Base-by-base conservation (phyloP, 176 grass and related monocot species). In the Otatea glauca region DNA sequence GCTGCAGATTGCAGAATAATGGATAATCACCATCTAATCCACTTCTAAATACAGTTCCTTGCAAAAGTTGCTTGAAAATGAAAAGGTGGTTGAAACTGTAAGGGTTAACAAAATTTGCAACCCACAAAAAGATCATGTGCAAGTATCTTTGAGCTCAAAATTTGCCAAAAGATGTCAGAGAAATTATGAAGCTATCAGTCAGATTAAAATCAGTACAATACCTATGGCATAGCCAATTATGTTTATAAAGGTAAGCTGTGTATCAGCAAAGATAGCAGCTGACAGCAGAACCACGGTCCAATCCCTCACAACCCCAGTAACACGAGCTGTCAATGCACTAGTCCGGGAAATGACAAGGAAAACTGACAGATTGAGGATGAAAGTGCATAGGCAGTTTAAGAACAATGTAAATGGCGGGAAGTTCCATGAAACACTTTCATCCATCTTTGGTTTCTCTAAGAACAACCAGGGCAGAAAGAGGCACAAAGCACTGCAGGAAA, bases 401-500 rank as follows among this genome's bases (percentile, higher is more conserved):
- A 93, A 92, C 76, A 99, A 85, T 81, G 83, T 94, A 63, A 99
- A n/a, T 25, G 93, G 91, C 3, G 93, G 96, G 61, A 99, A 94
- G 77, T 89, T 96, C 93, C 93, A 99, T 27, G 93, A 92, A 72
- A 75, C 75, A 84, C 91, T 95, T 75, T 75, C 84, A 87, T 99
- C 93, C 93, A 99, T 99, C 82, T 99, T 96, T 74, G 96, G 93
- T 87, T 94, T 99, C 86, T 99, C 96, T 65, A 99, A 92, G 78
- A 96, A 99, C 74, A 99, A 81, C 96, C 96, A 99, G 15, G 96
- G 96, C 88, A 99, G 77, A 90, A 99, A 96, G 2, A 99, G 88
- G 83, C 96, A 99, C 55, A 99, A 18, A 47, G 96, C 96, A 87
- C 96, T 99, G 89, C 89, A 89, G 60, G 34, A 59, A 76, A 89